phyloP scores from a whole-genome alignment of 2,329 filamentous ascomycete species.

The Nothomitra cinnamomea region DNA sequence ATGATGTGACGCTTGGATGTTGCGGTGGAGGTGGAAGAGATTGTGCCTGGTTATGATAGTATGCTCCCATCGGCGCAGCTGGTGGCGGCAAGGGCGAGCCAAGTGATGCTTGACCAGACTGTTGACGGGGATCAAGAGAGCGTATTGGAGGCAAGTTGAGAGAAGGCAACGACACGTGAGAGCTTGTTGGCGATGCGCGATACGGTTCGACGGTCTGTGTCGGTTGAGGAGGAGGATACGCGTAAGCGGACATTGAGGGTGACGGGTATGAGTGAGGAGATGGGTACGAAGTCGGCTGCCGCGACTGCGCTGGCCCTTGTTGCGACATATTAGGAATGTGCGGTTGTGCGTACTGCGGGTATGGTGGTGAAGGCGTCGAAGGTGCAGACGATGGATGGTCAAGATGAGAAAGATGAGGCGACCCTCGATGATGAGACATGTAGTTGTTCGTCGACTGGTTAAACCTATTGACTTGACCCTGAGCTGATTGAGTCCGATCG shows the following conservation, averaged over 20 bases:
- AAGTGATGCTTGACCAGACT: constrained; percentile 24
- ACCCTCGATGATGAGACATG: constrained; percentile 6
- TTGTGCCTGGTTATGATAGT: constrained; percentile 10
- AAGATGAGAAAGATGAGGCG: constrained; percentile 5
- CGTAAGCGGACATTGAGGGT: constrained; percentile 31
- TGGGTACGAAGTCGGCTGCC: constrained; percentile 23
- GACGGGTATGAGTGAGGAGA: constrained; percentile 33
- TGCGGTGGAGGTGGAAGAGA: constrained; percentile 24
- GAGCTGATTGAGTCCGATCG: constrained; percentile 4
- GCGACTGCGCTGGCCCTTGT: constrained; percentile 3
- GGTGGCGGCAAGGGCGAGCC: constrained; percentile 34
- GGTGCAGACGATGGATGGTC: constrained; percentile 4
- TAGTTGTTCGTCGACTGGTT: constrained; percentile 2
- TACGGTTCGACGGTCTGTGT: constrained; percentile 24
- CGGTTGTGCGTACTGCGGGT: constrained; percentile 6
- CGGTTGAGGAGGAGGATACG: constrained; percentile 25
- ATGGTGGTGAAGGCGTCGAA: constrained; percentile 4
- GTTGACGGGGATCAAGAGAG: constrained; percentile 26
- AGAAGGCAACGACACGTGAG: constrained; percentile 26
- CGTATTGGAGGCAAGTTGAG: constrained; percentile 34
- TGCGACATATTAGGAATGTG: constrained; percentile 6
- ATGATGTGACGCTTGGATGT: constrained; percentile 32
- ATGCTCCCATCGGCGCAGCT: neutral
- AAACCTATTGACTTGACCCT: constrained; percentile 5
- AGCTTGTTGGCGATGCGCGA: constrained; percentile 28